Evolutionary conservation across 352 stramenopile genomes (phyloP).

Genomic region (Halophytophthora polymorphica): DNA sequence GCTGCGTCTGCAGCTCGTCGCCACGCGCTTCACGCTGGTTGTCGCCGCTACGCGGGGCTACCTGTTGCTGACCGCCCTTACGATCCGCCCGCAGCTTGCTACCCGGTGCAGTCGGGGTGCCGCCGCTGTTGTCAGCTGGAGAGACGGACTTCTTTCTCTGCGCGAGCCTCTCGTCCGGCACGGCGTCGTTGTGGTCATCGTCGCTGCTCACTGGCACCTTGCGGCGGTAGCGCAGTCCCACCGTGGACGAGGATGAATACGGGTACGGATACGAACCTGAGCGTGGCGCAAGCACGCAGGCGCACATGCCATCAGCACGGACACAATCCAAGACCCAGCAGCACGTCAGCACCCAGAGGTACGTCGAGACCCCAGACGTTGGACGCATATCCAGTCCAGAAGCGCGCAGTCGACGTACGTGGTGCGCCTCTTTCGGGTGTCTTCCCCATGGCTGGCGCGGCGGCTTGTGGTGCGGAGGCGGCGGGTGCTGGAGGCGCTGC

Average conservation of each 20-base stretch:
- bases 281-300: neutral
- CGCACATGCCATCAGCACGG: conserved; percentile 4
- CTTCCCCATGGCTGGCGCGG: conserved; percentile 58
- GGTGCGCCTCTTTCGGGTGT: conserved; percentile 44
- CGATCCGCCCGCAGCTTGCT: too few relatives aligned
- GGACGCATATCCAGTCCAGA: neutral
- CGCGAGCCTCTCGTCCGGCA: neutral
- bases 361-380: neutral
- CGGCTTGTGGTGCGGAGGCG: too few relatives aligned
- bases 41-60: too few relatives aligned
- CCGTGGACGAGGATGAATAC: conserved; percentile 4
- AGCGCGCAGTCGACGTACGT: conserved; percentile 9
- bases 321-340: too few relatives aligned
- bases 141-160: neutral
- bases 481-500: too few relatives aligned
- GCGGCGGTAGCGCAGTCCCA: conserved; percentile 46
- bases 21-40: too few relatives aligned
- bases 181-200: conserved; percentile 31
- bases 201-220: conserved; percentile 28
- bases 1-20: too few relatives aligned
- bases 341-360: too few relatives aligned
- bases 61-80: too few relatives aligned
- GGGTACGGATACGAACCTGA: neutral
- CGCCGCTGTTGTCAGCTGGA: too few relatives aligned
- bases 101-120: conserved; percentile 6